Evolutionary conservation across 1,139 yeast genomes (phyloP), one percentile per base, ranked within the genome.

Genomic region (Blastobotrys apis): DNA sequence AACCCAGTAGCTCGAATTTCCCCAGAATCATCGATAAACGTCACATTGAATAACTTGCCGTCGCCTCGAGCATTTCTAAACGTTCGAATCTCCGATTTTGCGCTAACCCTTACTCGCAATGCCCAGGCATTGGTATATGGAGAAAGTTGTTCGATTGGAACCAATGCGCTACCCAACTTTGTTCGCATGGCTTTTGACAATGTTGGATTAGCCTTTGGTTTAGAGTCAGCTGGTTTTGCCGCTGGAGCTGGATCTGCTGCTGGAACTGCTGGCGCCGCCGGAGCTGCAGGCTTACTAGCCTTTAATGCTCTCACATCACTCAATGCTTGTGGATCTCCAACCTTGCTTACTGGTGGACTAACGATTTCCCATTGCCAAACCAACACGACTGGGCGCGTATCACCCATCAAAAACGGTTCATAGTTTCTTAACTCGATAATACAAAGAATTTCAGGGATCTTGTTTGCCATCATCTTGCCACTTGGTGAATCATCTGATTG

Each of bases 1-100:
- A 94, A 94, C 3, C 94, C 97, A 6, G 97, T 88, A 13, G 95
- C 97, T 58, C 94, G 78, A 57, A 94, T 94, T 68, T 92, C 98
- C 58, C 94, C 96, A 5, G 96, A 84, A 62, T 94, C 95, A 62
- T 94, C 99, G 52, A 90, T 69, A 53, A 94, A 79, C 55, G 88
- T 86, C 33, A 87, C 87, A 56, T 84, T 84, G 69, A 94, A 87
- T 49, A 94, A 74, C 63, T 86, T 85, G 44, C 98, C 98, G 53
- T 84, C 88, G 49, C 96, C 95, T 57, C 81, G 76, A 47, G 80
- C 81, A 58, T 88, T 88, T 43, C 85, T 77, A 92, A 94, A 94
- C 33, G 84, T 83, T 66, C 88, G 82, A 56, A 92, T 74, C 51
- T 88, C 97, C 45, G 94, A 81, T 64, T 92, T 92, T 64, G 75